A percentile compares a stretch with the other conserved stretches of the same genome.
Evolutionary conservation across 2,329 filamentous ascomycete species (phyloP).

Genomic region (Neoarthrinium moseri): DNA sequence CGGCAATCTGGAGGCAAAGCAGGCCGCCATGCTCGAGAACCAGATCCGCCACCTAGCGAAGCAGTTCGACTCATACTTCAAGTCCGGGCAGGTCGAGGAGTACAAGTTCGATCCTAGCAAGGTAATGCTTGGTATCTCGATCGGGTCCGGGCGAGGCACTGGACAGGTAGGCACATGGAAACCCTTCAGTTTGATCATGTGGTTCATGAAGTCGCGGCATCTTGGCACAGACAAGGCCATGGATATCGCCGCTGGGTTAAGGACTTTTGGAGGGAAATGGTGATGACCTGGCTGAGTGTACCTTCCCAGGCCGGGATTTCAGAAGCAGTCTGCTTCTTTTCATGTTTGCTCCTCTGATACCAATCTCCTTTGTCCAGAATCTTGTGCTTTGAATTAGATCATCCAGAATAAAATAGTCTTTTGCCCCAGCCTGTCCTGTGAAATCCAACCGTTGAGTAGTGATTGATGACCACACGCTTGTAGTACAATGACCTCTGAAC

Average conservation of each 20-base stretch:
- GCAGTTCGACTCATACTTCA: conserved; percentile 30
- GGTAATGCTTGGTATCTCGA: conserved; percentile 33
- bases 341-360: no score
- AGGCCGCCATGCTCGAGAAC: conserved; percentile 27
- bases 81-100: conserved; percentile 24
- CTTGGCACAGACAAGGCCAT: conserved; percentile 33
- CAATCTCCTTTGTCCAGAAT: no score
- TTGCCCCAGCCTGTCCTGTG: no score
- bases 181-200: conserved; percentile 36
- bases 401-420: no score
- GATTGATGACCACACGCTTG: no score
- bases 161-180: conserved; percentile 37
- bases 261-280: background rate
- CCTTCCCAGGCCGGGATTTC: no score
- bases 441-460: no score
- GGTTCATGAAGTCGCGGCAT: conserved; percentile 35
- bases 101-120: conserved; percentile 27
- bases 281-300: no score
- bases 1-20: conserved; percentile 37
- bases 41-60: conserved; percentile 34
- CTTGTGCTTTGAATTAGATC: no score
- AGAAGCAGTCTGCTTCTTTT: no score
- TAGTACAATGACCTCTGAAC: no score
- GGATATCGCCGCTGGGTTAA: conserved; percentile 27
- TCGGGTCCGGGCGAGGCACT: conserved; percentile 37